Base-by-base conservation (phyloP, 73 alveolate species). In the Stentor coeruleus region DNA sequence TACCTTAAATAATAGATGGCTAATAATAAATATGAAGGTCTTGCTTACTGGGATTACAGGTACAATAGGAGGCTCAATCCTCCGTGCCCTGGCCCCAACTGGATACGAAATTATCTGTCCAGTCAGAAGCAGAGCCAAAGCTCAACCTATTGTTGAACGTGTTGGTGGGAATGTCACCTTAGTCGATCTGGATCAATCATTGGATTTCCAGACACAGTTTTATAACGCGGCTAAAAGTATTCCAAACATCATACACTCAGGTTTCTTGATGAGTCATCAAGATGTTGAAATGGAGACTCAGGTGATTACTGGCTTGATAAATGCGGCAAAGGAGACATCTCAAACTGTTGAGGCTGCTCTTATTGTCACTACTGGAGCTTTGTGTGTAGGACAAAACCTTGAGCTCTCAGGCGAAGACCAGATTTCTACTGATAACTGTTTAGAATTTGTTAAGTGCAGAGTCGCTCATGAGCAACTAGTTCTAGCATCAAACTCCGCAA, bases 311-410 rank as follows among this genome's bases (percentile, higher is more conserved):
- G 79, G 40, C 37, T 1, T 66, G 1, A 20, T 66, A 33, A 26
- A 66, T 26, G 36, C 79, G 33, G 79, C 79, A 26, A 66, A 31
- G 37, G 37, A 66, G 15, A 66, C 79, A 0, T 20, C 79, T 26
- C 49, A 20, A 20, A 66, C 79, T 0, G 37, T 28, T 1, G n/a
- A 20, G 11, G 79, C 33, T 40, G 11, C 42, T 33, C 11, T 66
- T 66, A 40, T 66, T 33, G n/a, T 20, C 2, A 66, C 79, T 66
- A 20, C 79, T 20, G 79, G 79, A 66, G 66, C 28, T 49, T 49
- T 49, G 6, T 20, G 6, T 20, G 6, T 11, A 6, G 66, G 66
- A 6, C 66, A 49, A 6, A 49, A 11, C 28, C 28, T 11, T 49
- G 20, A 20, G 20, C 28, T 49, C 20, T 11, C 66, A 6, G 28